Base-by-base conservation (phyloP, 148 eudicot genomes). In the Diospyros kaki region DNA sequence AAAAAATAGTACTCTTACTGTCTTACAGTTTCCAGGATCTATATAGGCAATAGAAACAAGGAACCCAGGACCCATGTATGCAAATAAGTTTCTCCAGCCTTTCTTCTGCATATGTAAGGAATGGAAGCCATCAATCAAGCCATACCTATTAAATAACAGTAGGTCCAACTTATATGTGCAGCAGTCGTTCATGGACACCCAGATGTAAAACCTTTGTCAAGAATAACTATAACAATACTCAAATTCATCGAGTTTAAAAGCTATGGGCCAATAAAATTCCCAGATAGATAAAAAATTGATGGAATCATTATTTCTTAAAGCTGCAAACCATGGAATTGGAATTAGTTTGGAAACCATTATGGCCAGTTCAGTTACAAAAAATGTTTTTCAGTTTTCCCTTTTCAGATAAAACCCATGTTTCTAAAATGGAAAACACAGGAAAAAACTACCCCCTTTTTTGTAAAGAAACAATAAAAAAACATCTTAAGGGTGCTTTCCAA, bases 21-120 rank as follows among this genome's bases (percentile, higher is more conserved):
- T 69, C 97, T 82, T 88, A 95, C 98, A 91, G 48, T 95, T 95
- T 79, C 98, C 98, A 45, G 98, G 98, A 87, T 95, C 98, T 64
- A 95, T 95, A 77, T 95, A 95, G 9, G 98, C 98, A 68, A 95
- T 95, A 44, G 92, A 92, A 69, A 95, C 97, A 68, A 95, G 97
- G 82, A 95, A 92, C 6, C 98, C 98, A 72, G 98, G 98, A 45
- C 98, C 98, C 88, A 95, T 82, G 79, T 95, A 95, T 0, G 96
- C 78, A 78, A 95, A 88, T 14, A 95, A 83, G 81, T 95, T 95
- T 82, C 87, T 95, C 98, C 98, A 95, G 87, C 97, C 88, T 73
- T 82, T 90, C 77, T 82, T 87, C 98, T 92, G 96, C 83, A 77
- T 43, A 61, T 69, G 39, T 50, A 2, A 58, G 73, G 64, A 28